Evolutionary conservation across 331 rosid genomes (phyloP).

Genomic region (Dryas integrifolia): DNA sequence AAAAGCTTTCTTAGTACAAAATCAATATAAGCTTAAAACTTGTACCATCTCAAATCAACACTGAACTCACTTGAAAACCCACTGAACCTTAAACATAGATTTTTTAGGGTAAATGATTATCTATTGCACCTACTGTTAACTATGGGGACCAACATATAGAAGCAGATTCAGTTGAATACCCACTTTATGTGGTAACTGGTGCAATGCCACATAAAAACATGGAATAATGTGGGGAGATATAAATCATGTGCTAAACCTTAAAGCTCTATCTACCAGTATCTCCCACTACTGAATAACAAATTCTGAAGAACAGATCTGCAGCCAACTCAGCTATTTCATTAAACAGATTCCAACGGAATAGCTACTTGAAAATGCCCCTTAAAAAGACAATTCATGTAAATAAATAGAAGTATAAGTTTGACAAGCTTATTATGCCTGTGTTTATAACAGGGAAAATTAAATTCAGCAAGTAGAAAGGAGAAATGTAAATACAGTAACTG

Average conservation of each 20-base stretch:
- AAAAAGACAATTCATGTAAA: background rate
- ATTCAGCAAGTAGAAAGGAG: background rate
- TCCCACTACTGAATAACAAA: background rate
- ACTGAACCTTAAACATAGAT: background rate
- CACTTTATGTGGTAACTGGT: background rate
- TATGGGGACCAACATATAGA: slow-evolving; percentile 5
- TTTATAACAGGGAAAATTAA: background rate
- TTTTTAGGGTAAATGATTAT: background rate
- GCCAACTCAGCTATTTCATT: background rate
- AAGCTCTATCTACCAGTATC: background rate
- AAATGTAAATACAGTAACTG: background rate
- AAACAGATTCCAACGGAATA: background rate
- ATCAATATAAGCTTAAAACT: background rate
- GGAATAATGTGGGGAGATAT: background rate
- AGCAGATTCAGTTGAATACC: background rate
- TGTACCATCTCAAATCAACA: background rate
- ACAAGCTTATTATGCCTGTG: background rate
- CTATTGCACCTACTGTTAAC: background rate
- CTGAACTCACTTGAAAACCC: slow-evolving; percentile 4
- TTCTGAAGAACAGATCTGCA: background rate
- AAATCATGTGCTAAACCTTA: background rate
- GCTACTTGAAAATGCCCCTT: background rate
- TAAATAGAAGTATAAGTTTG: background rate
- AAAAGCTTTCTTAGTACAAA: too few species aligned
- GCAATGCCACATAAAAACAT: background rate